phyloP scores from a whole-genome alignment of 371 early-diverging fungal species.

The Mucor velutinosus region DNA sequence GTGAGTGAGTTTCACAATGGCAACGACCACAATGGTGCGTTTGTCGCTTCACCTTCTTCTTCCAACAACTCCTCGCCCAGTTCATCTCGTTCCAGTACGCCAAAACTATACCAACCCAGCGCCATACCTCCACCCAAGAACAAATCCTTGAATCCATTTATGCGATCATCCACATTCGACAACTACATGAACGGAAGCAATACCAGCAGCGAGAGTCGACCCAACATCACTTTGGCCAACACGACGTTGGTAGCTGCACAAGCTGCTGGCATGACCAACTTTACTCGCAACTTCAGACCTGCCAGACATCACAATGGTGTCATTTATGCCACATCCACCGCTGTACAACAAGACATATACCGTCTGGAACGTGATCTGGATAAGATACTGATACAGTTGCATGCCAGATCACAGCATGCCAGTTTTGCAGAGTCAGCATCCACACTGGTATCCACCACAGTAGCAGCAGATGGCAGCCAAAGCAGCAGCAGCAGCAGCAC shows the following conservation, averaged over 20 bases:
- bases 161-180: constrained; percentile 9
- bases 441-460: not conserved
- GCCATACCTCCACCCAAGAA: not conserved
- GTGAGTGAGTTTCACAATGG: not conserved
- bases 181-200: not conserved
- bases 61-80: not conserved
- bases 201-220: not conserved
- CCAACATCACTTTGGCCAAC: constrained; percentile 12
- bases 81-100: not conserved
- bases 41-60: not conserved
- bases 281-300: constrained; percentile 24
- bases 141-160: constrained; percentile 12
- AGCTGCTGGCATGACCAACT: constrained; percentile 32
- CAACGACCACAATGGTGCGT: not conserved
- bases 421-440: constrained; percentile 23
- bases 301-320: constrained; percentile 28
- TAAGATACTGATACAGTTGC: constrained; percentile 28
- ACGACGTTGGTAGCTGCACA: constrained; percentile 34
- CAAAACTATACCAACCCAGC: not conserved
- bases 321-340: constrained; percentile 41
- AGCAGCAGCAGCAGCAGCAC: not conserved
- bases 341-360: constrained; percentile 50
- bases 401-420: constrained; percentile 21
- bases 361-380: constrained; percentile 44
- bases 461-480: not conserved